Evolutionary conservation across 306 rosid species (phyloP).

Genomic region (Dryas octopetala): DNA sequence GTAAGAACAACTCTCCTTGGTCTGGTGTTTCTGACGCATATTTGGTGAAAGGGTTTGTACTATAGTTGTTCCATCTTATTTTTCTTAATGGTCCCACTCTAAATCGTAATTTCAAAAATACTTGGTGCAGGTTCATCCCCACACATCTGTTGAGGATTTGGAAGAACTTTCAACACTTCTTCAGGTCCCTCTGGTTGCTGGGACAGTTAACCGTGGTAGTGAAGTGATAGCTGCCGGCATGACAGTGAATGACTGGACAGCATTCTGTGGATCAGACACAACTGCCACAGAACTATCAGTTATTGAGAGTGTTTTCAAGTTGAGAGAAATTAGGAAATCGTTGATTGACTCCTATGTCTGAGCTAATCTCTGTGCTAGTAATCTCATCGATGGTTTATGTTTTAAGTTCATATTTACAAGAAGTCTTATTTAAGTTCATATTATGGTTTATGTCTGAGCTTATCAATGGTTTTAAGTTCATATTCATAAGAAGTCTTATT

Average conservation of each 20-base stretch:
- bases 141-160: conserved; percentile 85
- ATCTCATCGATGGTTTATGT: background rate
- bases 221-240: conserved; percentile 87
- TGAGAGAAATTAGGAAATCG: conserved; percentile 90
- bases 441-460: no score
- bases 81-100: no score
- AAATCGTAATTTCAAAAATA: background rate
- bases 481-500: background rate
- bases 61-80: background rate
- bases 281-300: conserved; percentile 93
- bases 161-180: conserved; percentile 94
- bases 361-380: conserved; percentile 7
- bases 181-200: conserved; percentile 93
- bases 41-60: background rate
- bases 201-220: conserved; percentile 86
- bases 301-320: conserved; percentile 83
- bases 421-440: background rate
- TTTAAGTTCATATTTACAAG: background rate
- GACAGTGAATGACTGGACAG: conserved; percentile 90
- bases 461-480: background rate
- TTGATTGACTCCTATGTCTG: conserved; percentile 73
- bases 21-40: background rate
- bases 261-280: conserved; percentile 93
- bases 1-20: conserved; percentile 33
- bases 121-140: conserved; percentile 81